phyloP scores from a whole-genome alignment of 495 filamentous ascomycete species.

The Penicillium cinerascens region DNA sequence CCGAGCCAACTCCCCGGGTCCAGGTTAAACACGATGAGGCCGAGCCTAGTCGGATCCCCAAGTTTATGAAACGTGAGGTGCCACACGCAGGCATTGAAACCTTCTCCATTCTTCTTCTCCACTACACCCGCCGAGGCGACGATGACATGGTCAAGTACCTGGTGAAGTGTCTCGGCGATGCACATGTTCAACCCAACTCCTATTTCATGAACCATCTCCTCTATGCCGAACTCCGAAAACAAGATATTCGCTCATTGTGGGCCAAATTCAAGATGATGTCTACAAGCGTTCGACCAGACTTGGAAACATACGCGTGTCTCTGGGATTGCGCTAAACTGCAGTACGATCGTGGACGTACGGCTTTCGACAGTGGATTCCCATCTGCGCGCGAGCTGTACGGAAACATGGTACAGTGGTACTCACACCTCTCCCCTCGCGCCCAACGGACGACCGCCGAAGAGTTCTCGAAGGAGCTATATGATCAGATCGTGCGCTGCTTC shows the following conservation, averaged over 20 bases:
- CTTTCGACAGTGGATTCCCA: conserved; percentile 36
- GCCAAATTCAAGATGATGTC: conserved; percentile 51
- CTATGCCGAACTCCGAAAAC: conserved; percentile 53
- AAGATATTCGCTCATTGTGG: conserved; percentile 50
- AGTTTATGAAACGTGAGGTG: conserved; percentile 39
- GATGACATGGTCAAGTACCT: conserved; percentile 54
- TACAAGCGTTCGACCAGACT: conserved; percentile 53
- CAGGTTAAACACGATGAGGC: conserved; percentile 19
- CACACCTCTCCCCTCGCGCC: conserved; percentile 27
- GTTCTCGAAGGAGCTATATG: conserved; percentile 51
- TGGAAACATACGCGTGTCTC: conserved; percentile 66
- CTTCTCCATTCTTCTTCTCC: conserved; percentile 68
- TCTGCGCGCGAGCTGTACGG: conserved; percentile 54
- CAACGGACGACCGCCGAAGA: conserved; percentile 26
- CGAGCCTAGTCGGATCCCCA: conserved; percentile 24
- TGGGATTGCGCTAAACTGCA: conserved; percentile 58
- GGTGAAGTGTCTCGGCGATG: conserved; percentile 51
- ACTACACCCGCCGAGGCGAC: conserved; percentile 61
- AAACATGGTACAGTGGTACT: conserved; percentile 57
- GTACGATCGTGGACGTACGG: conserved; percentile 42
- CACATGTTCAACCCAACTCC: conserved; percentile 61
- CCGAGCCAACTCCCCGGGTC: conserved; percentile 15
- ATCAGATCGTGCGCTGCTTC: conserved; percentile 56
- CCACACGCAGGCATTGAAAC: conserved; percentile 70
- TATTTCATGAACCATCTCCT: conserved; percentile 76